Evolutionary conservation across 768 basidiomycete genomes (phyloP).

Genomic region (Tulasnella sp.): DNA sequence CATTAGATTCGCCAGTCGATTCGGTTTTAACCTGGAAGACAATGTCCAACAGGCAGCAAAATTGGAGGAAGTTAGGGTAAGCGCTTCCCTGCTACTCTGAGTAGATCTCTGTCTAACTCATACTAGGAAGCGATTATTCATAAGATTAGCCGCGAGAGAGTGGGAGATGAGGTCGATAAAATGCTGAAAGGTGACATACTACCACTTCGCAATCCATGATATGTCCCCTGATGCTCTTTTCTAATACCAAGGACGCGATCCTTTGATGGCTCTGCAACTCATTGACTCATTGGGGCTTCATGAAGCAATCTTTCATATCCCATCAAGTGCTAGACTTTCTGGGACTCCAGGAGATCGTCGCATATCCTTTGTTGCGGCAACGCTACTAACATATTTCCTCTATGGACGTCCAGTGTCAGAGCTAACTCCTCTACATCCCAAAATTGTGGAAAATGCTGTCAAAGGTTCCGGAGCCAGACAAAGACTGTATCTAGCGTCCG

Average conservation of each 20-base stretch:
- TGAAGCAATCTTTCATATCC: constrained; percentile 47
- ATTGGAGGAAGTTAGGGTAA: constrained; percentile 51
- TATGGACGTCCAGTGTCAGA: constrained; percentile 9
- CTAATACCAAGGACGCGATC: constrained; percentile 48
- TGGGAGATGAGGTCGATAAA: constrained; percentile 85
- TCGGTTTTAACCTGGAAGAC: constrained; percentile 63
- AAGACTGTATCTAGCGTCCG: constrained; percentile 67
- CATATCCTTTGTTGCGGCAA: constrained; percentile 41
- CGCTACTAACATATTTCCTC: constrained; percentile 41
- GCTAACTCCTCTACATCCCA: constrained; percentile 37
- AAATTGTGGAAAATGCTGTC: constrained; percentile 30
- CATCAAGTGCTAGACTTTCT: constrained; percentile 36
- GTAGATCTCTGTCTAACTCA: background rate
- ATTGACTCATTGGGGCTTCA: constrained; percentile 65
- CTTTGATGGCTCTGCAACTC: constrained; percentile 58
- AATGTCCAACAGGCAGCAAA: constrained; percentile 51
- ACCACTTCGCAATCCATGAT: background rate
- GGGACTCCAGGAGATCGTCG: constrained; percentile 29
- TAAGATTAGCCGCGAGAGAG: constrained; percentile 83
- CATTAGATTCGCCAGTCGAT: constrained; percentile 81
- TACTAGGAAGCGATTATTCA: constrained; percentile 47
- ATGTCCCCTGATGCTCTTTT: background rate
- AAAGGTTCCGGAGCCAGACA: constrained; percentile 31
- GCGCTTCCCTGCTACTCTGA: background rate
- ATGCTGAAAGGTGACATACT: constrained; percentile 64